Evolutionary conservation across 306 rosid species (phyloP), one percentile per base, ranked within the genome.

Genomic region (Rosa chinensis): DNA sequence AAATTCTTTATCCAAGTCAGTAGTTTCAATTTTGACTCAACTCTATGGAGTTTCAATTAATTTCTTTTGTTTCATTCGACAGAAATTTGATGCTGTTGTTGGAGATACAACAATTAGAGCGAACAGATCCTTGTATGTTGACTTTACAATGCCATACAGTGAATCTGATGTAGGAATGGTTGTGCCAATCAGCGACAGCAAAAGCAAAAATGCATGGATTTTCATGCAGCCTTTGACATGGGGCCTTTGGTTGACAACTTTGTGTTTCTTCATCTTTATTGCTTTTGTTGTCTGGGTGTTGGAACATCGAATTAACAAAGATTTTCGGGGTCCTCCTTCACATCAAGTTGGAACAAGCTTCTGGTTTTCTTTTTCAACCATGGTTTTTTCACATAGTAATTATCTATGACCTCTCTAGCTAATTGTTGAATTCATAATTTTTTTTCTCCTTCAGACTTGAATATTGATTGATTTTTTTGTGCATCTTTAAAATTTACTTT

Each of bases 131-230:
- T 0, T 2, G 13, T 75, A 71, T 14, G 82, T 89, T 25, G 90
- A 89, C 42, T 89, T 82, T 70, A 89, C 89, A 12, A 20, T 83
- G 53, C 92, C 92, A 1, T 85, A 67, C 50, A 78, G 84, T 1
- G 86, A 83, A 73, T 63, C 78, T 0, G 87, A 88, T 0, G 76
- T 79, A 3, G 49, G 66, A 6, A 72, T 86, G 78, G 66, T 84
- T 6, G 87, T 88, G 61, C 88, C 85, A 10, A 56, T 79, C 3
- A 70, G 35, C 59, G 53, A 50, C 9, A 63, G 16, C 32, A 50
- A 1, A 28, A 78, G 62, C 23, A 68, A 69, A 20, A 73, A 53
- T 5, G 80, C 81, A 5, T 86, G 84, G 92, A 83, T 76, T 13
- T 89, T 86, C 82, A 45, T 89, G 70, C 69, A 78, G 75, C 92